These are phyloP conservation scores for Erucastrum elatum DNA, from an alignment of 345 rosid species.

Conservation along the genomic window DNA sequence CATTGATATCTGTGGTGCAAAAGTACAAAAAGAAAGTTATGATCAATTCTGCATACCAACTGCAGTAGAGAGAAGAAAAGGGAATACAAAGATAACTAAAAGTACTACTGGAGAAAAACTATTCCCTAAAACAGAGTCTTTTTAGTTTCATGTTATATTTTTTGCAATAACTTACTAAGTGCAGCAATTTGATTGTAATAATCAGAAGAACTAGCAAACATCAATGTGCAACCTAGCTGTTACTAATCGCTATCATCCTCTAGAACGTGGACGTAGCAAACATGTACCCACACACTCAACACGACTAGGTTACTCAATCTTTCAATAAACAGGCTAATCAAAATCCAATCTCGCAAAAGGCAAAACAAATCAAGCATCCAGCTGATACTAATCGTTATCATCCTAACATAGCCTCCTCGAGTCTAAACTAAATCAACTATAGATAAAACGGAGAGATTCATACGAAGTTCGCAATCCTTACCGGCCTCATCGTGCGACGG, in stretches of 20 bases:
- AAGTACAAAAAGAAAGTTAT: slow-evolving; percentile 9
- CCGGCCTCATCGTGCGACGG: slow-evolving; percentile 53
- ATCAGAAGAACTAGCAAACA: background rate
- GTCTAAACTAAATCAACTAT: background rate
- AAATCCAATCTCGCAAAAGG: background rate
- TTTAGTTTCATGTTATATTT: background rate
- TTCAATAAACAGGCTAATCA: background rate
- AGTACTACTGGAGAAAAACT: background rate
- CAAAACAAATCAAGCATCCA: background rate
- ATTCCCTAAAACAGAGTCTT: background rate
- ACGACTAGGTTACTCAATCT: background rate
- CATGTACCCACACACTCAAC: background rate
- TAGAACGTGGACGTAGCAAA: background rate
- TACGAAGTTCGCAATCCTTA: slow-evolving; percentile 4
- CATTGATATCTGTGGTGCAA: slow-evolving; percentile 46
- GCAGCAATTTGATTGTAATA: background rate
- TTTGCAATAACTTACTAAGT: background rate
- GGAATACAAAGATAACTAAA: background rate
- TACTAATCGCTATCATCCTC: no score
- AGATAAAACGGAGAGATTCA: background rate
- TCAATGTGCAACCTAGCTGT: background rate
- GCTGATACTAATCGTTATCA: background rate
- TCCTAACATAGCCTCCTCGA: background rate
- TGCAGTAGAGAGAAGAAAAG: background rate
- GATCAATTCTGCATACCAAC: slow-evolving; percentile 5